A percentile compares a stretch with the other conserved stretches of the same genome.
These are phyloP conservation scores for Populus ilicifolia DNA, from an alignment of 345 rosid species.

Conservation along the genomic window DNA sequence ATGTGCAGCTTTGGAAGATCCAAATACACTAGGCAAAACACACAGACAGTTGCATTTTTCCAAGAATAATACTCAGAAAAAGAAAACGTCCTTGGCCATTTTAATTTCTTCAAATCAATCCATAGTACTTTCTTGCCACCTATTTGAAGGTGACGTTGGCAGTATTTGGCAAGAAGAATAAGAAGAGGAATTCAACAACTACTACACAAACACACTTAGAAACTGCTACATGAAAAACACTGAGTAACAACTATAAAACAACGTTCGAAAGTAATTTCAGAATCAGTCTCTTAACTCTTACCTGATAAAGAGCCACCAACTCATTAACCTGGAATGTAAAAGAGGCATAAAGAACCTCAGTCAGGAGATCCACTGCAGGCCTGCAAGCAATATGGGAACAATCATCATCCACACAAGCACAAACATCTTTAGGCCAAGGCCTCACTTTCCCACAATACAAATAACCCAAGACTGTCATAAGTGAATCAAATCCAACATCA, in stretches of 20 bases:
- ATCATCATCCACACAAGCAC: conserved; percentile 60
- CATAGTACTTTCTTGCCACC: too few species aligned
- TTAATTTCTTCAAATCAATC: too few species aligned
- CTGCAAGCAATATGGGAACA: conserved; percentile 72
- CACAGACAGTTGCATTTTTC: not conserved
- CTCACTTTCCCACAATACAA: conserved; percentile 66
- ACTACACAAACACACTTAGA: too few species aligned
- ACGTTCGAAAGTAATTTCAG: not conserved
- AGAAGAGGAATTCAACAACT: too few species aligned
- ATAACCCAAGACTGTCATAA: conserved; percentile 53
- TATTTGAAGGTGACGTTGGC: too few species aligned
- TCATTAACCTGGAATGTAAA: conserved; percentile 59
- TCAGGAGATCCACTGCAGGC: conserved; percentile 59
- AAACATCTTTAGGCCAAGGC: conserved; percentile 41
- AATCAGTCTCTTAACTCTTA: conserved; percentile 4
- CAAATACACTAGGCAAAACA: not conserved
- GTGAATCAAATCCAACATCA: conserved; percentile 53
- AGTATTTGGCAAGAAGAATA: too few species aligned
- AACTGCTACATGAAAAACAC: too few species aligned
- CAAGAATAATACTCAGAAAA: not conserved
- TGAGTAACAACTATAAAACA: not conserved
- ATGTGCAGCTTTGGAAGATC: not conserved
- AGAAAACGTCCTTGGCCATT: too few species aligned
- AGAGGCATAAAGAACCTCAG: conserved; percentile 72
- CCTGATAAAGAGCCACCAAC: conserved; percentile 63